phyloP scores from a whole-genome alignment of 805 yeast genomes.

The Metschnikowia picachoensis region DNA sequence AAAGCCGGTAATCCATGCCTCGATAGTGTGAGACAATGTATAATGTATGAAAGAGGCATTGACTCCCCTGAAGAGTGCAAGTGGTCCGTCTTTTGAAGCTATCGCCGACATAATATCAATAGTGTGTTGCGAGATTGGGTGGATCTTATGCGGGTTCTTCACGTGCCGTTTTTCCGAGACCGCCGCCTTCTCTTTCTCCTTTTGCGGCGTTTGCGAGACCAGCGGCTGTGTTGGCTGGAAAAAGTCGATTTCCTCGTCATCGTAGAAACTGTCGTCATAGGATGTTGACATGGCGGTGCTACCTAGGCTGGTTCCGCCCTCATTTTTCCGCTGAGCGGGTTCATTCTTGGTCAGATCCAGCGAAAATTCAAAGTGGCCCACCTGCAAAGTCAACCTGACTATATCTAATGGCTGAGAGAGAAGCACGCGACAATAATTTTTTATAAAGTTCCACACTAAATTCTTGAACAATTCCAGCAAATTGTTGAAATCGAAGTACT shows the following conservation, averaged over 20 bases:
- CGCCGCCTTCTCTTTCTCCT: neutral
- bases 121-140: slow-evolving; percentile 59
- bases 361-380: slow-evolving; percentile 53
- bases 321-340: too few relatives aligned
- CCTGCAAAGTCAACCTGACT: slow-evolving; percentile 71
- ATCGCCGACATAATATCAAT: slow-evolving; percentile 61
- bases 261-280: slow-evolving; percentile 6
- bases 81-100: slow-evolving; percentile 65
- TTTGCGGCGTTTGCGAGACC: neutral
- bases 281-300: neutral
- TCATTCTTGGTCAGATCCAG: neutral
- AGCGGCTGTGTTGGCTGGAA: slow-evolving; percentile 23
- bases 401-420: slow-evolving; percentile 88
- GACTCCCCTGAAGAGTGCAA: slow-evolving; percentile 68
- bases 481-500: slow-evolving; percentile 58
- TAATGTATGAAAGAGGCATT: slow-evolving; percentile 77
- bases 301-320: neutral
- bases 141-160: slow-evolving; percentile 31
- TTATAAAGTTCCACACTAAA: slow-evolving; percentile 56
- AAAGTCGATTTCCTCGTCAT: slow-evolving; percentile 34
- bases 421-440: slow-evolving; percentile 65
- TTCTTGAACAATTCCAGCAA: slow-evolving; percentile 54
- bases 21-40: slow-evolving; percentile 70
- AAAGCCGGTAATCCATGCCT: slow-evolving; percentile 90
- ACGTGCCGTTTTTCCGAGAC: neutral